Evolutionary conservation across 2,329 filamentous ascomycete species (phyloP), one percentile per base, ranked within the genome.

Genomic region (Arthrocladium fulminans): DNA sequence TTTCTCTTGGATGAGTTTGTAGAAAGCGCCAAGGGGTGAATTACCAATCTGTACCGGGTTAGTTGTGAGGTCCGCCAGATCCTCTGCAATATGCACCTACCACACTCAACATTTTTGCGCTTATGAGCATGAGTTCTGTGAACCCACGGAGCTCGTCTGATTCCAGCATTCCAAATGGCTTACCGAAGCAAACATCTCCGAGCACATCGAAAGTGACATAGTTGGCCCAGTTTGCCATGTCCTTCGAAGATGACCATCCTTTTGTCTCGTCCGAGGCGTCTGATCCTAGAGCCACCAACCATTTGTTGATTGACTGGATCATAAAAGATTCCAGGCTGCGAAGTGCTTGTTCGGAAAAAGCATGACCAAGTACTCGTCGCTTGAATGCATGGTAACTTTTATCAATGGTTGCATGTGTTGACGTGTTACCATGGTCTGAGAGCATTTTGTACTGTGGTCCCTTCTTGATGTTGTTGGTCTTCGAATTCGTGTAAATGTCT

Each of bases 131-230:
- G 13, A 64, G 61, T 51, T 67, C 70, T 68, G 25, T 63, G 62
- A 53, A 73, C 70, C 35, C 67, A 59, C 54, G 71, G 68, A 2
- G 68, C 19, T 40, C 23, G 68, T 54, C 72, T 69, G 22, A 65
- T 51, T 74, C 54, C 46, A 70, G 55, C 65, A 66, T 65, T 8
- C 62, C 54, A 39, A 67, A 70, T 3, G 59, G 56, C 24, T 61
- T 58, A 1, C 63, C 65, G 38, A 70, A 70, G 3, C 64, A 67
- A 30, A 71, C 55, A 41, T 70, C 71, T 10, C 70, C 71, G 67
- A 77, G 75, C 48, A 76, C 68, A 49, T 76, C 73, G 51, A 75
- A 71, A 9, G 70, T 66, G 30, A 75, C 57, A 61, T 66, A 73
- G 50, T 69, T 68, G 61, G 59, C 64, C 63, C 67, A 70, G 45